Conservation (phyloP, 1,139 yeast genomes). For the Hansenula sp. region DNA sequence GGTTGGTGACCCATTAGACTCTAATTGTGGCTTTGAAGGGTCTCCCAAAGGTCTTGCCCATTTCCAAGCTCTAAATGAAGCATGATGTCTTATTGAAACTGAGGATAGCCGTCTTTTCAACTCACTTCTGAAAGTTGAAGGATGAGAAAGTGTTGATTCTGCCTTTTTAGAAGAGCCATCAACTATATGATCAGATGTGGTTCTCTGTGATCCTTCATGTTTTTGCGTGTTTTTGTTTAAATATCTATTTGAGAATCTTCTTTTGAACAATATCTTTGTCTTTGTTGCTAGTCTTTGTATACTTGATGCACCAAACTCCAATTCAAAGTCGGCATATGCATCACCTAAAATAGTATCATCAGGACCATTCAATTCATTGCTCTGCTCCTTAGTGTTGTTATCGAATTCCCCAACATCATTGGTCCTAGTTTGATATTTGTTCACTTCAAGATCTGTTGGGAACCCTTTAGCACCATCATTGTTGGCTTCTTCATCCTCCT, state of each 20-base stretch:
- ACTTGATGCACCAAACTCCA: background rate
- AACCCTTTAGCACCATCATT: background rate
- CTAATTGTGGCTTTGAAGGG: background rate
- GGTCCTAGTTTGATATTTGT: too few species aligned
- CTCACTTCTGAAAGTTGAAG: constrained; percentile 6
- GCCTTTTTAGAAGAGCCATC: background rate
- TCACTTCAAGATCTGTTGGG: background rate
- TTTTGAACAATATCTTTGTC: background rate
- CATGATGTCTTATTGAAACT: constrained; percentile 6
- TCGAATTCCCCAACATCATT: background rate
- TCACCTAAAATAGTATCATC: background rate
- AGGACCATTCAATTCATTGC: too few species aligned
- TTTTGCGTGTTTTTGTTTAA: background rate
- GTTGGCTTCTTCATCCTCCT: background rate
- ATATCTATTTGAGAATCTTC: background rate
- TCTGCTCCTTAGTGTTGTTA: too few species aligned
- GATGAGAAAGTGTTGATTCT: constrained; percentile 4
- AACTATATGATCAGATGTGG: too few species aligned
- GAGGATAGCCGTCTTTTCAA: constrained; percentile 10
- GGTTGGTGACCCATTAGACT: background rate
- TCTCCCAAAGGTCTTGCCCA: background rate
- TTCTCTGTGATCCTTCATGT: background rate
- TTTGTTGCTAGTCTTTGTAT: background rate
- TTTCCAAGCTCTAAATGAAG: background rate
- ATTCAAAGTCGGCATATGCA: background rate